These are phyloP conservation scores for Vaccinium macrocarpon DNA, from an alignment of 148 eudicot genomes.

Conservation along the genomic window DNA sequence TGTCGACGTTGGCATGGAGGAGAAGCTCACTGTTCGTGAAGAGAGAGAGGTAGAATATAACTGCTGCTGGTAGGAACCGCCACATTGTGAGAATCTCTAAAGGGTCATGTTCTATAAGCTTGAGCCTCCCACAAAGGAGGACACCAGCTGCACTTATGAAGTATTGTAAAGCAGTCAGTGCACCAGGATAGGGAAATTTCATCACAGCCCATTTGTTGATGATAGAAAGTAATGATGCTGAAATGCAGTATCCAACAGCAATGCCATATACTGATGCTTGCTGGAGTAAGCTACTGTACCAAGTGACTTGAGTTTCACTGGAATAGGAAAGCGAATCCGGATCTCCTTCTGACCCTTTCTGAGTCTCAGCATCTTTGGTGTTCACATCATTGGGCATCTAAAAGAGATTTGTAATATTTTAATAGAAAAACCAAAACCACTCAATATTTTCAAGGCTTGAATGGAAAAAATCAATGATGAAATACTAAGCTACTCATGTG, in stretches of 20 bases:
- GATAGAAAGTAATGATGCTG: constrained; percentile 88
- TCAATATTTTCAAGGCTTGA: neutral
- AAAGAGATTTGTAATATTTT: constrained; percentile 3
- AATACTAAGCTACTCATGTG: neutral
- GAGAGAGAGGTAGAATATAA: constrained; percentile 92
- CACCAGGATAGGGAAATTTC: constrained; percentile 97
- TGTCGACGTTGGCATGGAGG: constrained; percentile 94
- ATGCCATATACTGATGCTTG: constrained; percentile 86
- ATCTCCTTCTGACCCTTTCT: constrained; percentile 22
- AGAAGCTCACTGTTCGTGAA: constrained; percentile 97
- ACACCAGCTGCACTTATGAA: constrained; percentile 90
- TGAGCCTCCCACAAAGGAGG: constrained; percentile 55
- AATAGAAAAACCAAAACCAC: neutral
- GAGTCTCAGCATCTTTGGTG: constrained; percentile 37
- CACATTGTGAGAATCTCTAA: constrained; percentile 79
- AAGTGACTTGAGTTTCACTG: constrained; percentile 37
- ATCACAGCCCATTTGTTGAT: constrained; percentile 95
- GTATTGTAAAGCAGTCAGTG: constrained; percentile 88
- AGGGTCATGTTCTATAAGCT: constrained; percentile 62
- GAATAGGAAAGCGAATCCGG: constrained; percentile 29
- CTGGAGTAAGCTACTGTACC: constrained; percentile 59
- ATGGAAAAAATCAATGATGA: neutral
- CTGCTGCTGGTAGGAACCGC: constrained; percentile 86
- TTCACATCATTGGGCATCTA: constrained; percentile 66
- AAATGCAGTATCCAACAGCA: constrained; percentile 91